A percentile compares a stretch with the other conserved stretches of the same genome.
Evolutionary conservation across 2,329 filamentous ascomycete species (phyloP).

Genomic region (Penicillium rolfsii): DNA sequence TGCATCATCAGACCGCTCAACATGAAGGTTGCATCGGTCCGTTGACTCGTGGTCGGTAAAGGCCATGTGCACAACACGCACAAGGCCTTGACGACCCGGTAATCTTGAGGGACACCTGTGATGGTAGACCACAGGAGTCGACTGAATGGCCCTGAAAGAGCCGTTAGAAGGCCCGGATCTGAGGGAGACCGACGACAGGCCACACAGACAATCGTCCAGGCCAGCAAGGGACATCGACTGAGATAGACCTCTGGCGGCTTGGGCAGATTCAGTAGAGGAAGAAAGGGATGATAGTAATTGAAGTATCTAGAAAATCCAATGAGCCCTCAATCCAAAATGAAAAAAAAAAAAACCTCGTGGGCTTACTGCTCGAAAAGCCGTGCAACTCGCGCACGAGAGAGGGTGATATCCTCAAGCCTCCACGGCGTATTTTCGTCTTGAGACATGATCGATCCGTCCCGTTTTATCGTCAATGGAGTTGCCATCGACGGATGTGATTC

Average conservation of each 20-base stretch:
- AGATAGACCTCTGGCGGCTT: constrained; percentile 61
- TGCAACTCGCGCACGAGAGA: constrained; percentile 44
- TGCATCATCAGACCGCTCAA: constrained; percentile 68
- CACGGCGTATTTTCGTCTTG: constrained; percentile 47
- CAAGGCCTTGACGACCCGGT: constrained; percentile 65
- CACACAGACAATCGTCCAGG: constrained; percentile 66
- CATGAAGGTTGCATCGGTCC: constrained; percentile 66
- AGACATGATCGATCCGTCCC: constrained; percentile 39
- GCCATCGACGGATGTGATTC: constrained; percentile 38
- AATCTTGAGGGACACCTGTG: constrained; percentile 61
- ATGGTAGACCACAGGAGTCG: constrained; percentile 64
- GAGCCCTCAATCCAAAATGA: not conserved
- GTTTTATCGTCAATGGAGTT: constrained; percentile 39
- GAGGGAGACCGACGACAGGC: constrained; percentile 61
- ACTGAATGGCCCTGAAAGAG: constrained; percentile 54
- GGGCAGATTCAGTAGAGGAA: constrained; percentile 62
- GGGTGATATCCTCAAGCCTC: constrained; percentile 53
- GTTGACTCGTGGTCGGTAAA: constrained; percentile 63
- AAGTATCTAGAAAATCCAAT: constrained; percentile 59
- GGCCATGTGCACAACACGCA: constrained; percentile 67
- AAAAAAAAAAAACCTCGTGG: constrained; percentile 8
- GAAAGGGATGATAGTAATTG: constrained; percentile 63
- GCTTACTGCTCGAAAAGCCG: constrained; percentile 50
- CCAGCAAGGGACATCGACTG: constrained; percentile 60
- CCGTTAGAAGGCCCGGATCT: constrained; percentile 58